Base-by-base conservation (phyloP, 768 basidiomycete species). In the Nidularia pulvinata region DNA sequence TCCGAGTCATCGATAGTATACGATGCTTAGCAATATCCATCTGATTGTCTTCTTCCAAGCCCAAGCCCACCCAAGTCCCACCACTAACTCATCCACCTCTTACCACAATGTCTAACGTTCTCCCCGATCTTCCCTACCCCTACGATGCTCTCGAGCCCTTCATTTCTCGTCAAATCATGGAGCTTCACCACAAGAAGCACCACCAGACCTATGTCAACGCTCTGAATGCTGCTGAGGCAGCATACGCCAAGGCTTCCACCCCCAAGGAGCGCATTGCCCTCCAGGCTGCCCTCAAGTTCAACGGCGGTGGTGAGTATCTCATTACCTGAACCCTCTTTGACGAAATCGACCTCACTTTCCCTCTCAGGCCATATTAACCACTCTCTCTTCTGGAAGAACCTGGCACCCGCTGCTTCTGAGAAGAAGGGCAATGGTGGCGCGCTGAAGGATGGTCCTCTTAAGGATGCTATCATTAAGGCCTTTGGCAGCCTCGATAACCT, bases 361-460 rank as follows among this genome's bases (percentile, higher is more conserved):
- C 37, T 52, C 54, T 63, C 69, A 89, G 88, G 90, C 7, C 94
- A 92, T 74, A 91, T 95, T 80, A 94, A 95, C 75, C 93, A 94
- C 77, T 90, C 93, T 50, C 85, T 95, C 55, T 98, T 98, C 82
- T 97, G 95, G 95, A 89, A 84, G 76, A 95, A 95, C 79, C 80
- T 97, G 52, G 86, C 93, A 2, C 91, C 91, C 1, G 63, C 83
- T 30, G 67, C 74, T 4, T 59, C 65, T 13, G 75, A 77, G 59
- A 68, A 74, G 59, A 84, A 83, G 64, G 87, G 86, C 25, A 65
- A 59, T 36, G 89, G 89, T 13, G 89, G 88, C 48, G 65, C 65
- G 6, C 75, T 90, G 62, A 72, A 70, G 36, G 76, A 80, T 3
- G 90, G 90, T 19, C 77, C 83, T 11, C 77, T 94, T 65, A 91